phyloP scores from a whole-genome alignment of 805 yeast species.

The Dipodascopsis uninucleata region DNA sequence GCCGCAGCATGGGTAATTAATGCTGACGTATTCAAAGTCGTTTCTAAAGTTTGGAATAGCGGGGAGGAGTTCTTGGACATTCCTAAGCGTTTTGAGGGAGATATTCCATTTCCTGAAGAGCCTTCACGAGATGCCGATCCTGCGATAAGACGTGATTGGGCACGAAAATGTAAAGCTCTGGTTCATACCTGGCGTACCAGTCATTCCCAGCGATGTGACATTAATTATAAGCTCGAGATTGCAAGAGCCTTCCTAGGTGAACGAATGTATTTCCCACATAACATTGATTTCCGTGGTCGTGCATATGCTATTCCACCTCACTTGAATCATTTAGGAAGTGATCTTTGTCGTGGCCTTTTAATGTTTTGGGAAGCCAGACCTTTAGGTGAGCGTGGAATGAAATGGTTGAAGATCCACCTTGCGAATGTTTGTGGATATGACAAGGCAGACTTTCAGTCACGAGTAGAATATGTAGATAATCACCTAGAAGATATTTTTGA shows the following conservation, averaged over 20 bases:
- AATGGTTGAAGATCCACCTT: slow-evolving; percentile 60
- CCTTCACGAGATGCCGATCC: slow-evolving; percentile 74
- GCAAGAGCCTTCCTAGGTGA: slow-evolving; percentile 85
- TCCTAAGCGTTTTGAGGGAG: slow-evolving; percentile 45
- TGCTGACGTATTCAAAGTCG: slow-evolving; percentile 58
- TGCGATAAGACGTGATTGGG: slow-evolving; percentile 62
- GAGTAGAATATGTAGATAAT: slow-evolving; percentile 49
- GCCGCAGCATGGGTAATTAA: slow-evolving; percentile 91
- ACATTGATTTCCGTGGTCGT: slow-evolving; percentile 60
- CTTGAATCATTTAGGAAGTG: slow-evolving; percentile 60
- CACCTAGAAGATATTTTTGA: slow-evolving; percentile 44
- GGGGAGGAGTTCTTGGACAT: slow-evolving; percentile 73
- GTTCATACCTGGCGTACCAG: slow-evolving; percentile 60
- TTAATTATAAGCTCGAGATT: slow-evolving; percentile 88
- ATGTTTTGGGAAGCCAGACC: slow-evolving; percentile 57
- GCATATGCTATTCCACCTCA: slow-evolving; percentile 65
- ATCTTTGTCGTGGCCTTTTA: slow-evolving; percentile 55
- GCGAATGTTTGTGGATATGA: slow-evolving; percentile 59
- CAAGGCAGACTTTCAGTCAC: slow-evolving; percentile 50
- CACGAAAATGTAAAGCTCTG: slow-evolving; percentile 52
- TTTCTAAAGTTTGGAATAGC: slow-evolving; percentile 81
- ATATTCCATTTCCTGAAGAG: slow-evolving; percentile 49
- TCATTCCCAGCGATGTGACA: slow-evolving; percentile 88
- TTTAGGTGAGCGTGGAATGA: slow-evolving; percentile 50
- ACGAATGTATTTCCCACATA: slow-evolving; percentile 58